phyloP scores from a whole-genome alignment of 192 early-diverging fungal genomes.

The Coemansia asiatica region DNA sequence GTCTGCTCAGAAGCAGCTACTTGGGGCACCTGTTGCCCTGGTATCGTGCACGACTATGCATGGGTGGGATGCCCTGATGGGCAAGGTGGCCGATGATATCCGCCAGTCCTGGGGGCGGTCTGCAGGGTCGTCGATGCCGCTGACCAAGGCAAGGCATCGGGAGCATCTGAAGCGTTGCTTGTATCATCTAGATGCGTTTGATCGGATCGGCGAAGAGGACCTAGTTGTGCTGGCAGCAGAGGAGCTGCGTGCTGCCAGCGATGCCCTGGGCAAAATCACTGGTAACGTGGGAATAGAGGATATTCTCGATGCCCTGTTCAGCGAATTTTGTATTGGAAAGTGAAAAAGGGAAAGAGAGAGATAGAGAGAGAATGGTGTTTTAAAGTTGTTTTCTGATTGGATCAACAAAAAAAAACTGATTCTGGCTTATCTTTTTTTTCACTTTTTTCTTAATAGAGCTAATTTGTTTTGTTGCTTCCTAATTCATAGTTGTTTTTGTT shows the following conservation, averaged over 20 bases:
- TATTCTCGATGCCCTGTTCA: slow-evolving; percentile 71
- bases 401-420: too few relatives aligned
- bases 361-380: neutral
- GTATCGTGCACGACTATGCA: slow-evolving; percentile 28
- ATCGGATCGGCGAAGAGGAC: slow-evolving; percentile 18
- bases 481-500: neutral
- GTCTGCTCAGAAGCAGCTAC: neutral
- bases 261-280: slow-evolving; percentile 70
- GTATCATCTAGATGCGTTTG: slow-evolving; percentile 50
- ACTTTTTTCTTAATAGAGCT: too few relatives aligned
- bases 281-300: slow-evolving; percentile 72
- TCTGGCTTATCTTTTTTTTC: neutral
- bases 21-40: neutral
- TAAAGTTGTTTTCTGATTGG: neutral
- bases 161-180: slow-evolving; percentile 62
- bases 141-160: slow-evolving; percentile 71
- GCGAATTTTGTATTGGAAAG: slow-evolving; percentile 81
- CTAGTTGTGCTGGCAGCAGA: slow-evolving; percentile 69
- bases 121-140: slow-evolving; percentile 40
- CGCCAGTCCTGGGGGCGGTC: slow-evolving; percentile 23
- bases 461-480: too few relatives aligned
- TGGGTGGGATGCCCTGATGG: slow-evolving; percentile 35
- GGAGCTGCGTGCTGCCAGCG: slow-evolving; percentile 65
- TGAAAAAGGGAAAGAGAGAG: slow-evolving; percentile 10
- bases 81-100: slow-evolving; percentile 26